Conservation (phyloP, 1,284 basidiomycete species). For the Athelia psychrophila region DNA sequence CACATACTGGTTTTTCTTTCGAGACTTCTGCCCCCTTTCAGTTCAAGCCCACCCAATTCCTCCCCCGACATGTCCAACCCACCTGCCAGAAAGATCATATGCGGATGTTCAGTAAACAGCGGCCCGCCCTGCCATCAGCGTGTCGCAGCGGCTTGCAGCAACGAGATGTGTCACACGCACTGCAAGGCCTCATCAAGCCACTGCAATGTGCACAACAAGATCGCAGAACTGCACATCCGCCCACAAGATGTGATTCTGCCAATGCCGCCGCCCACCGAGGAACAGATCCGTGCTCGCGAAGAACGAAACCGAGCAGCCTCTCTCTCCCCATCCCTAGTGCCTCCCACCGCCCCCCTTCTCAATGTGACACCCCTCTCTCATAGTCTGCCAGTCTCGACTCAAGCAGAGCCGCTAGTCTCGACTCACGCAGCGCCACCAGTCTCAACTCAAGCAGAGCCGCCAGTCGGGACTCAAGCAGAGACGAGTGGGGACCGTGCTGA, state of each 20-base stretch:
- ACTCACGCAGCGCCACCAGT: not conserved
- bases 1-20: too few relatives aligned
- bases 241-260: not conserved
- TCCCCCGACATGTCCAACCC: too few relatives aligned
- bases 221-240: too few relatives aligned
- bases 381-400: not conserved
- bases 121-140: too few relatives aligned
- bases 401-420: not conserved
- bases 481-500: not conserved
- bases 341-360: not conserved
- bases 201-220: too few relatives aligned
- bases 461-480: not conserved
- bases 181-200: too few relatives aligned
- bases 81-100: too few relatives aligned
- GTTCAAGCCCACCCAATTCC: too few relatives aligned
- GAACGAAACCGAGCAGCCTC: not conserved
- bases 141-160: too few relatives aligned
- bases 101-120: too few relatives aligned
- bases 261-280: not conserved
- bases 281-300: not conserved
- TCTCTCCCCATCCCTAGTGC: not conserved
- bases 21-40: too few relatives aligned
- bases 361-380: not conserved
- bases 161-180: too few relatives aligned
- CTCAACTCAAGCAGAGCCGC: not conserved